Base-by-base conservation (phyloP, 768 basidiomycete genomes). In the Pisolithus orientalis region DNA sequence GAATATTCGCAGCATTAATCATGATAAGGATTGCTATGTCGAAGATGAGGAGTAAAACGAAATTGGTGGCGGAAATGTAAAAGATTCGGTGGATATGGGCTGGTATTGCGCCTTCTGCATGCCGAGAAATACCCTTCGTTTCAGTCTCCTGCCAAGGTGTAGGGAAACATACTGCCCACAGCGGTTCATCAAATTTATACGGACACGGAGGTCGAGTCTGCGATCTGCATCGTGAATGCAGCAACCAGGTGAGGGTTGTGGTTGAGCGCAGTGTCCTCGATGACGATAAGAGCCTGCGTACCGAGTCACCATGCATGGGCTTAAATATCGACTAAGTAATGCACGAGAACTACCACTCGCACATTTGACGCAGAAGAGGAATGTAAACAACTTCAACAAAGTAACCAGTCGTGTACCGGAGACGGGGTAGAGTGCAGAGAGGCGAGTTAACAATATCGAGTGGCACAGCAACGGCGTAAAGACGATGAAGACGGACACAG, bases 41-140 rank as follows among this genome's bases (percentile, higher is more conserved):
- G 28, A 72, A 62, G 24, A 71, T 48, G 16, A 65, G 61, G 13
- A 72, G 73, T 55, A 73, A 67, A 37, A 73, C 62, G 57, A 72
- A 73, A 53, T 71, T 73, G 1, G 67, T 60, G 10, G 64, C 49
- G 0, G 71, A 65, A 47, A 73, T 68, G 31, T 62, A 62, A 57
- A 73, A 72, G 10, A 73, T 55, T 31, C 58, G 63, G 14, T 58
- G 63, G 39, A 72, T 43, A 24, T 65, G 62, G 1, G 59, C 50
- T 25, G 62, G 49, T n/a, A 65, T 42, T 40, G 50, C 57, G 38
- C 57, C 61, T 62, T 44, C 50, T 44, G 42, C 6, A 17, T 21
- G 16, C 5, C 28, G 46, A 49, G 16, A 9, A 17, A n/a, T 29
- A 7, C 5, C 3, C 21, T 42, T 27, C 24, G 5, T 28, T 45